Evolutionary conservation across 768 basidiomycete genomes (phyloP), one percentile per base, ranked within the genome.

Genomic region (Rhodosporidiobolus sp.): DNA sequence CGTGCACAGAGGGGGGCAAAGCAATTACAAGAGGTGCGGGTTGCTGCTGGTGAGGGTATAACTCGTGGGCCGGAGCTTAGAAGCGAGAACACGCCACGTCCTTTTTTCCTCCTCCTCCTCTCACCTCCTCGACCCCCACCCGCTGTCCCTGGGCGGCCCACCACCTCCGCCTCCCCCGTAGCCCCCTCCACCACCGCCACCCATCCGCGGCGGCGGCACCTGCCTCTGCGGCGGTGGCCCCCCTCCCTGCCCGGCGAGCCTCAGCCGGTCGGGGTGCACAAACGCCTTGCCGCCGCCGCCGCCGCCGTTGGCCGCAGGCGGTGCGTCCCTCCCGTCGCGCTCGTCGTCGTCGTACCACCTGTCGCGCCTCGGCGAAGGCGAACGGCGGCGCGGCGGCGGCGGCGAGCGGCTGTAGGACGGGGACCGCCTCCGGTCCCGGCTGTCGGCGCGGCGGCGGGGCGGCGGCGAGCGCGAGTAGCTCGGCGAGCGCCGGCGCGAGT

Each of bases 401-500:
- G 20, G 17, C 22, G 57, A 43, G 35, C 14, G 43, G 45, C 45
- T n/a, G 46, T 11, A 43, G 24, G 60, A 30, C 30, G 45, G 28
- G 10, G 60, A 65, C 22, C 26, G 20, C n/a, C n/a, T n/a, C n/a
- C n/a, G n/a, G n/a, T n/a, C n/a, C n/a, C n/a, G n/a, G n/a, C n/a
- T n/a, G n/a, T n/a, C n/a, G n/a, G n/a, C n/a, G 24, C 26, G 48
- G 34, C 48, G 35, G 34, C 34, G 34, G n/a, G 38, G 54, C 30
- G 54, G 48, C n/a, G 55, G 54, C 45, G 64, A 57, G 30, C 63
- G 63, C 24, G 52, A 54, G 43, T 54, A 43, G 20, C 52, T 55
- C 11, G 59, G 67, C 59, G 67, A 60, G 30, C 66, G 48, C 12
- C 66, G 49, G 26, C 56, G 32, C 2, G 43, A 64, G 63, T 55